phyloP scores from a whole-genome alignment of 1,284 basidiomycete species.

The Leccinum angustisporum region DNA sequence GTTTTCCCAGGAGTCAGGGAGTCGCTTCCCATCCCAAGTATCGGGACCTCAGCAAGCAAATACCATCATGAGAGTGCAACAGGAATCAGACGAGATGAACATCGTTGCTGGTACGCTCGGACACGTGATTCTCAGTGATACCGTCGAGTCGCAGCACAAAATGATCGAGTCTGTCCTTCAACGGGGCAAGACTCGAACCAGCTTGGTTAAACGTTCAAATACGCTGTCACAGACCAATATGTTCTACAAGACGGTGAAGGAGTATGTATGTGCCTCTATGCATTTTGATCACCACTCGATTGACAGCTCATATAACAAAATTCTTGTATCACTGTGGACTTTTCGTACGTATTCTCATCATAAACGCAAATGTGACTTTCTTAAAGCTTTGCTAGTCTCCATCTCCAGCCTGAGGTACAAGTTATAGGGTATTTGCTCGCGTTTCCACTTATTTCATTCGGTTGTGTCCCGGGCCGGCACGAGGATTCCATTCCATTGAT shows the following conservation, averaged over 20 bases:
- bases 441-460: background rate
- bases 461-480: background rate
- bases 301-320: constrained; percentile 48
- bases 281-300: background rate
- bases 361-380: background rate
- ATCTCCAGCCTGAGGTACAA: no score
- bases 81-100: constrained; percentile 99
- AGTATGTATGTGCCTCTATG: constrained; percentile 45
- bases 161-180: constrained; percentile 95
- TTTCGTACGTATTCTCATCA: background rate
- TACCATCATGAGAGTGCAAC: constrained; percentile 70
- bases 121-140: background rate
- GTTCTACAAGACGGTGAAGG: constrained; percentile 94
- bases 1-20: no score
- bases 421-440: background rate
- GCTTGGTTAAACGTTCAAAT: constrained; percentile 93
- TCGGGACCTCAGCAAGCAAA: no score
- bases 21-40: no score
- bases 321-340: constrained; percentile 39
- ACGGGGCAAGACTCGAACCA: constrained; percentile 89
- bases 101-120: constrained; percentile 63
- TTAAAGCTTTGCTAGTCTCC: background rate
- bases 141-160: constrained; percentile 71
- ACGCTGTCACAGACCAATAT: constrained; percentile 90
- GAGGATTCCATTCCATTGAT: constrained; percentile 8